phyloP scores from a whole-genome alignment of 805 yeast species.

The Candida sphagnicola region DNA sequence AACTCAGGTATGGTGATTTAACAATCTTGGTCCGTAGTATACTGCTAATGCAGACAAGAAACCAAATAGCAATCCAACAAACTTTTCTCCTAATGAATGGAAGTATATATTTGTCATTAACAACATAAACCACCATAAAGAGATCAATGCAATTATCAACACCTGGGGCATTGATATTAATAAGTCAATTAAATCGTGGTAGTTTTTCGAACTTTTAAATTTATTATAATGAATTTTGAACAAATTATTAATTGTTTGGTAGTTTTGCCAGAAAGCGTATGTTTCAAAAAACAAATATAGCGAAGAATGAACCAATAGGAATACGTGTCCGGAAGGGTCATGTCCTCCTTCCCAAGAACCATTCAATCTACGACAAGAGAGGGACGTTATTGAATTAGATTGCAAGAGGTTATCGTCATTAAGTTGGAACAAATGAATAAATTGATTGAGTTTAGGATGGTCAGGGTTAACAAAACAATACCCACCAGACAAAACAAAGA shows the following conservation, averaged over 20 bases:
- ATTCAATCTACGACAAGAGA: slow-evolving; percentile 41
- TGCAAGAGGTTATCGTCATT: background rate
- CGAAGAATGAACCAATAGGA: slow-evolving; percentile 65
- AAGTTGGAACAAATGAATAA: slow-evolving; percentile 4
- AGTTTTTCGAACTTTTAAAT: background rate
- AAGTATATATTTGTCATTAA: slow-evolving; percentile 79
- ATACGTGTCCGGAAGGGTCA: slow-evolving; percentile 95
- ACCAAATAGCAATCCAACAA: slow-evolving; percentile 66
- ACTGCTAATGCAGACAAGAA: slow-evolving; percentile 45
- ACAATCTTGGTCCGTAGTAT: slow-evolving; percentile 36
- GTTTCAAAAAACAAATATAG: slow-evolving; percentile 65
- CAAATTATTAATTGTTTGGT: slow-evolving; percentile 12
- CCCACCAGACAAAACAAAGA: slow-evolving; percentile 83
- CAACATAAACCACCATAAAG: slow-evolving; percentile 83
- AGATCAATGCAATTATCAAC: slow-evolving; percentile 20
- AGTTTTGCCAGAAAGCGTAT: slow-evolving; percentile 32
- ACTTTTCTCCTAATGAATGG: slow-evolving; percentile 75
- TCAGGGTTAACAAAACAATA: slow-evolving; percentile 43
- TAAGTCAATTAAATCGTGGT: background rate
- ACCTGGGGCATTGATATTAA: slow-evolving; percentile 21
- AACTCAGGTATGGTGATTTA: background rate
- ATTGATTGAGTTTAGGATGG: slow-evolving; percentile 5
- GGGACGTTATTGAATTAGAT: slow-evolving; percentile 22
- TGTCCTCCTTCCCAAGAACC: slow-evolving; percentile 82
- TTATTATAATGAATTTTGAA: background rate